A percentile compares a stretch with the other conserved stretches of the same genome.
phyloP scores from a whole-genome alignment of 148 eudicot species.

The Silene uniflora region DNA sequence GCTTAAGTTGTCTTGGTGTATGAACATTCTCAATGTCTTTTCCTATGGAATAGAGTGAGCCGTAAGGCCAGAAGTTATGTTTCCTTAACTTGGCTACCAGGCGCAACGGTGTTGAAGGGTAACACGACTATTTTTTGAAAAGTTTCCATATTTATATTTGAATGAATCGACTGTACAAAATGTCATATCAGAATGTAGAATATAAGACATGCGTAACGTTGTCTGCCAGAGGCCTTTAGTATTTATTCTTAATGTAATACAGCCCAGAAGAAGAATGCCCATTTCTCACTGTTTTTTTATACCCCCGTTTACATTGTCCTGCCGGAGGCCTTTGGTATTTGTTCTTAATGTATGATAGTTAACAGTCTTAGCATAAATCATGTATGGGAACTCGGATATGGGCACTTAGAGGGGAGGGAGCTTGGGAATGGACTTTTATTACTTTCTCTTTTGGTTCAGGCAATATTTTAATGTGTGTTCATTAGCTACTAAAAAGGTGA shows the following conservation, averaged over 20 bases:
- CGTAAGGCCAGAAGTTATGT: not conserved
- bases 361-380: too few relatives aligned
- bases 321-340: not conserved
- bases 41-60: not conserved
- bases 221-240: too few relatives aligned
- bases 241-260: not conserved
- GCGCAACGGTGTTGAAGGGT: too few relatives aligned
- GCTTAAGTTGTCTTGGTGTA: not conserved
- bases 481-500: too few relatives aligned
- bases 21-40: not conserved
- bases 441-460: too few relatives aligned
- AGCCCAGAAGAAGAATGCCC: not conserved
- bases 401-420: too few relatives aligned
- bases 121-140: not conserved
- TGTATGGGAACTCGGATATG: too few relatives aligned
- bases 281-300: not conserved
- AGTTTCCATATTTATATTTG: too few relatives aligned
- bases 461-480: too few relatives aligned
- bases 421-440: too few relatives aligned
- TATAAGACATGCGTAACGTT: not conserved
- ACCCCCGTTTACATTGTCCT: not conserved
- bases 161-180: not conserved
- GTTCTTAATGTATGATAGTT: conserved; percentile 2
- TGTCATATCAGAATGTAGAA: not conserved
- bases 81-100: not conserved